These are phyloP conservation scores for Penicillium sclerotiorum DNA, from an alignment of 2,329 filamentous ascomycete species.

Conservation along the genomic window DNA sequence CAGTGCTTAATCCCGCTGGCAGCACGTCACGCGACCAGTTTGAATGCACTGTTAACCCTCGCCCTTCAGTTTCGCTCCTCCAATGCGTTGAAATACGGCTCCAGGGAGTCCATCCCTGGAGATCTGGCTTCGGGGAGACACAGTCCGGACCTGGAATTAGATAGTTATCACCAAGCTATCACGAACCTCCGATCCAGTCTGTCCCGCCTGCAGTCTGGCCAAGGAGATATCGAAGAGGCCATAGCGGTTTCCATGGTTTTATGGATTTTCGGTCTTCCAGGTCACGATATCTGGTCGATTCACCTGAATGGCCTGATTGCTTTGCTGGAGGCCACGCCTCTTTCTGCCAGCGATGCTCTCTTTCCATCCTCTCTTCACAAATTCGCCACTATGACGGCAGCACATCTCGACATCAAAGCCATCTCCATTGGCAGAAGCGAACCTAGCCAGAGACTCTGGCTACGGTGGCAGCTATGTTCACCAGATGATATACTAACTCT, in stretches of 20 bases:
- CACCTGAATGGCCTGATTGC: neutral
- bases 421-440: neutral
- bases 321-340: neutral
- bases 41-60: neutral
- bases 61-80: neutral
- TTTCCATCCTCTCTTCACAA: neutral
- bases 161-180: neutral
- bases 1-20: neutral
- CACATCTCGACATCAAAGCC: neutral
- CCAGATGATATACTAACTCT: neutral
- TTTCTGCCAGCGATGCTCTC: neutral
- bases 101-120: neutral
- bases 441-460: neutral
- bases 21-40: slow-evolving; percentile 1
- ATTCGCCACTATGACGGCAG: neutral
- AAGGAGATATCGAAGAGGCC: neutral
- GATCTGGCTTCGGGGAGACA: neutral
- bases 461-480: neutral
- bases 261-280: neutral
- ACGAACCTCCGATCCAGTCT: neutral
- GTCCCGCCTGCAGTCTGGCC: neutral
- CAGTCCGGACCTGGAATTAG: neutral
- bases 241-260: neutral
- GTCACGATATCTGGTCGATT: neutral
- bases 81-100: neutral